phyloP scores from a whole-genome alignment of 108 stramenopile genomes.

The Fragilariopsis cylindrus region DNA sequence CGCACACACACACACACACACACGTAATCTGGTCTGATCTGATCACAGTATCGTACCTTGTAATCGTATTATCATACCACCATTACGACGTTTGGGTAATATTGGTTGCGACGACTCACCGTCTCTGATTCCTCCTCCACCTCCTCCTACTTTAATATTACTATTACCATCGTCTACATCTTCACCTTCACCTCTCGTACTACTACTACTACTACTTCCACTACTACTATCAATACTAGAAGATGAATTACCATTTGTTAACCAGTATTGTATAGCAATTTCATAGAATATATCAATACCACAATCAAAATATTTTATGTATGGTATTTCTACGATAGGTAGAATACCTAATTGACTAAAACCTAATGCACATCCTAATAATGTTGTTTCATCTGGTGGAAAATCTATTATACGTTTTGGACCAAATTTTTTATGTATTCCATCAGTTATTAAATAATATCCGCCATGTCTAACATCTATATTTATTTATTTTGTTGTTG shows the following conservation, averaged over 20 bases:
- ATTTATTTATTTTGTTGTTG: too few species aligned
- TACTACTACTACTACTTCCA: too few species aligned
- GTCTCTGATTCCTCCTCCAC: too few species aligned
- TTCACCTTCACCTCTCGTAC: too few species aligned
- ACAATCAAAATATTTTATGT: conserved; percentile 91
- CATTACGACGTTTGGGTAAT: too few species aligned
- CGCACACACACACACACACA: too few species aligned
- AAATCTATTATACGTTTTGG: conserved; percentile 75
- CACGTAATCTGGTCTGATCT: too few species aligned
- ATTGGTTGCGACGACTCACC: too few species aligned
- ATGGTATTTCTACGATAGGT: conserved; percentile 89
- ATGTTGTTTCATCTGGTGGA: conserved; percentile 88
- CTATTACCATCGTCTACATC: too few species aligned
- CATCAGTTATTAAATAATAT: conserved; percentile 86
- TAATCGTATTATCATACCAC: too few species aligned
- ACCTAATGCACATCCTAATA: conserved; percentile 79
- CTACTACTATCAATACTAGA: conserved; percentile 26
- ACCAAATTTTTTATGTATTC: conserved; percentile 47
- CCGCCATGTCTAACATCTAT: conserved; percentile 85
- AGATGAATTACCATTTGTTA: conserved; percentile 61
- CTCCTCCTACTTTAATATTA: too few species aligned
- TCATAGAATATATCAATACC: conserved; percentile 85
- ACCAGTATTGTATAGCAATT: conserved; percentile 76
- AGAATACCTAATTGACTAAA: conserved; percentile 76
- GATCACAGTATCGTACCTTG: too few species aligned